A percentile compares a stretch with the other conserved stretches of the same genome.
Evolutionary conservation across 192 early-diverging fungal species (phyloP).

Genomic region (Linnemannia elongata): DNA sequence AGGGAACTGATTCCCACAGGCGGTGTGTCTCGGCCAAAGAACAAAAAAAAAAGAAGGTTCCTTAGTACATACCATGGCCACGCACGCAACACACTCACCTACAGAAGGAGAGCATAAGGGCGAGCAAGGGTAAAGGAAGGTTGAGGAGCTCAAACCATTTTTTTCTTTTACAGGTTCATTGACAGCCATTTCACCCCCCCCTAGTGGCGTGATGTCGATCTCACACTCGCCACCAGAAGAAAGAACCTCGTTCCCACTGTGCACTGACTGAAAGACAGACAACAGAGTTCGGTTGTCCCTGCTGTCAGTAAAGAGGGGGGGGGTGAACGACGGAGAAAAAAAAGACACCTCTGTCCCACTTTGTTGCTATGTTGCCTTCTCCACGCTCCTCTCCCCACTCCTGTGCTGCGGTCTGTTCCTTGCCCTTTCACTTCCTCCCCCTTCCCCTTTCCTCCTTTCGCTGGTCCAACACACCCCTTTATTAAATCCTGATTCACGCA

Average conservation of each 20-base stretch:
- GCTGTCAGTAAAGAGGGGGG: neutral
- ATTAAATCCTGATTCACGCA: neutral
- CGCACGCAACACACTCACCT: neutral
- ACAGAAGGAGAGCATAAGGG: neutral
- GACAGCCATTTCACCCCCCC: neutral
- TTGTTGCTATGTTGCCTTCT: neutral
- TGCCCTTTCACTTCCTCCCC: neutral
- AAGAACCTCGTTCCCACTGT: neutral
- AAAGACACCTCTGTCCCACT: neutral
- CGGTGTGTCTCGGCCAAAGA: neutral
- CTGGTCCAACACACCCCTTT: neutral
- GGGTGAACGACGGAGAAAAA: neutral
- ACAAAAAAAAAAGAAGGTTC: neutral
- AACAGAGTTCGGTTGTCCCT: neutral
- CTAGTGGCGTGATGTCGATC: neutral
- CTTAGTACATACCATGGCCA: neutral
- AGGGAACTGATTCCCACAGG: neutral
- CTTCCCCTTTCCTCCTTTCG: neutral
- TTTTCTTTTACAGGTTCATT: neutral
- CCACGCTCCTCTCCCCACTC: neutral
- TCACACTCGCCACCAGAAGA: neutral
- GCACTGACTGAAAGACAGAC: neutral
- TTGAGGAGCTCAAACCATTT: neutral
- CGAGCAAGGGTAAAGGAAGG: neutral
- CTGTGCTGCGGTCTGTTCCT: conserved; percentile 2